These are phyloP conservation scores for Xylariaceae sp. DNA, from an alignment of 2,329 filamentous ascomycete genomes.

Conservation along the genomic window DNA sequence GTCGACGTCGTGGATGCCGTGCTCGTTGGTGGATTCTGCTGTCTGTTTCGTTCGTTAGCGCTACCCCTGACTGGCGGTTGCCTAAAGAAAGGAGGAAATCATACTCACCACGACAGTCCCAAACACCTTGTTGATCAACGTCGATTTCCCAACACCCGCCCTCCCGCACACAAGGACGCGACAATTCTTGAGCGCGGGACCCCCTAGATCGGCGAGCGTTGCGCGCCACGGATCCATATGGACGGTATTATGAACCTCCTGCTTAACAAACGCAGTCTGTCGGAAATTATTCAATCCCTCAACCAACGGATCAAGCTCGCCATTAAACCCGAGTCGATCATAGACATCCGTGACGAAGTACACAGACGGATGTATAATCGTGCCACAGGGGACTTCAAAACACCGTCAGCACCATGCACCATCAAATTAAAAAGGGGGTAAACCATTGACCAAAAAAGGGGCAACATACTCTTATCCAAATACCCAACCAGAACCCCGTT, in stretches of 20 bases:
- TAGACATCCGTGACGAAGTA: slow-evolving; percentile 23
- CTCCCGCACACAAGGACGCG: slow-evolving; percentile 28
- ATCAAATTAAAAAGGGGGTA: background rate
- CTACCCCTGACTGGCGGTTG: too few relatives aligned
- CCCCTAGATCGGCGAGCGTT: slow-evolving; percentile 17
- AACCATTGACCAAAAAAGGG: background rate
- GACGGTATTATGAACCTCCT: slow-evolving; percentile 12
- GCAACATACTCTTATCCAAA: slow-evolving; percentile 17
- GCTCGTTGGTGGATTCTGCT: slow-evolving; percentile 23
- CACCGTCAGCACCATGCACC: slow-evolving; percentile 5
- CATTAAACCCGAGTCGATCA: slow-evolving; percentile 19
- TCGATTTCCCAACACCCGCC: slow-evolving; percentile 29
- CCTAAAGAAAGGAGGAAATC: background rate
- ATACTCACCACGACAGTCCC: slow-evolving; percentile 22
- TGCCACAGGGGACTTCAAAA: slow-evolving; percentile 20
- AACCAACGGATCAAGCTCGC: slow-evolving; percentile 15
- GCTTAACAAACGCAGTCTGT: slow-evolving; percentile 15
- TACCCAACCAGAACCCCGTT: slow-evolving; percentile 18
- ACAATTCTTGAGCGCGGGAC: slow-evolving; percentile 20
- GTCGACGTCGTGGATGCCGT: slow-evolving; percentile 28
- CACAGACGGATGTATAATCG: slow-evolving; percentile 24
- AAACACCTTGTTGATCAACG: slow-evolving; percentile 28
- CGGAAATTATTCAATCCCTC: slow-evolving; percentile 21
- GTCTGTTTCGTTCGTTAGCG: slow-evolving; percentile 11
- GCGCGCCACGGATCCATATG: slow-evolving; percentile 23